Evolutionary conservation across 225 moss, liverwort and hornwort species (phyloP).

Genomic region (Neckera pumila): DNA sequence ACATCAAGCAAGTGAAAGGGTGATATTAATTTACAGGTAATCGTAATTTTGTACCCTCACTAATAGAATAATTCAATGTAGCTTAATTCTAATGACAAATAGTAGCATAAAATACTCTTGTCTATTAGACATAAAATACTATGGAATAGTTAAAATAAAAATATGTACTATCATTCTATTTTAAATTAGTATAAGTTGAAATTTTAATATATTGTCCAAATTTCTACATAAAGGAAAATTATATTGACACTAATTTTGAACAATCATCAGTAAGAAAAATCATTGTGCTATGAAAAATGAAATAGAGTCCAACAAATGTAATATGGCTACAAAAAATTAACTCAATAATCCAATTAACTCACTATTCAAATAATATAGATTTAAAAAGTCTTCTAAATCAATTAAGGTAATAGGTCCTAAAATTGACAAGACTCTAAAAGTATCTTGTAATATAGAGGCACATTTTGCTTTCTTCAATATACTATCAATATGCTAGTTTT

Average conservation of each 20-base stretch:
- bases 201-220: not conserved
- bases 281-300: not conserved
- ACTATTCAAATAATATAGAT: not conserved
- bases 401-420: not conserved
- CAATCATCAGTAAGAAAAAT: not conserved
- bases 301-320: not conserved
- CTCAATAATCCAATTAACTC: no score
- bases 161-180: not conserved
- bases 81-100: not conserved
- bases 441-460: accelerated
- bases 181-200: not conserved
- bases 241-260: not conserved
- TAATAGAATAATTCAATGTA: not conserved
- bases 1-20: no score
- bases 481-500: not conserved
- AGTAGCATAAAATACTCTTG: not conserved
- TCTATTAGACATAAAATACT: not conserved
- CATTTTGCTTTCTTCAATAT: not conserved
- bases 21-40: not conserved
- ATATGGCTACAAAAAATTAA: not conserved
- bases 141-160: not conserved
- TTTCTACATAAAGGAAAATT: not conserved
- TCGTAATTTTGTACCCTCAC: not conserved
- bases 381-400: not conserved
- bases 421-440: not conserved